Base-by-base conservation (phyloP, 192 early-diverging fungal genomes). In the Mycoemilia scoparia region DNA sequence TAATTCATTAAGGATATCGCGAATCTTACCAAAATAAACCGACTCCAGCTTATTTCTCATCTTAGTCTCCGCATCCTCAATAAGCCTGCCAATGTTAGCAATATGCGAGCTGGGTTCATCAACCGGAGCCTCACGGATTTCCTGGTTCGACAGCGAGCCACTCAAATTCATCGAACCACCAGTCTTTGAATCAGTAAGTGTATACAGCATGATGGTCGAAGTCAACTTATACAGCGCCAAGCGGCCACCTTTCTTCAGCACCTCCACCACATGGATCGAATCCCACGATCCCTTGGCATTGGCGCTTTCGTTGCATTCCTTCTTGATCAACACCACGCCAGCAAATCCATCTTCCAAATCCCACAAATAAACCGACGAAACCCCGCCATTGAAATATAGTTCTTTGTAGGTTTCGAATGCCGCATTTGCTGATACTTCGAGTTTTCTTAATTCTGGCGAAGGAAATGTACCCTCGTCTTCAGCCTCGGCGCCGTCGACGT, bases 11-110 rank as follows among this genome's bases (percentile, higher is more conserved):
- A 88, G 83, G 46, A 93, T 89, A 45, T 96, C 89, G 52, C 81
- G 86, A 3, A 90, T 96, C 56, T 93, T 93, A 32, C 87, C 84
- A 65, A 98, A 98, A 47, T 98, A 98, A 13, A 98, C 86, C 45
- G 87, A 82, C 49, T 88, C 78, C 38, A 98, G 52, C 20, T 77
- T 51, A 46, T 88, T 86, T 33, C 93, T 80, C 87, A 96, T 87
- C 60, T 95, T 95, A 39, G 79, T 59, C 57, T 98, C 93, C 85
- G 92, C 92, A 31, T 96, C 93, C 55, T 98, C 93, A 6, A 98
- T 78, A 72, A 98, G 83, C 10, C 79, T 70, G 0, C 93, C 93
- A 37, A 98, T 81, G 54, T 98, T 98, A 27, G 66, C 76, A 36
- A 98, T 73, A 37, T 98, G 93, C 29, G 79, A 66, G 26, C 39